A percentile compares a stretch with the other conserved stretches of the same genome.
Conservation (phyloP, 495 filamentous ascomycete genomes). For the Aspergillus conjunctus region DNA sequence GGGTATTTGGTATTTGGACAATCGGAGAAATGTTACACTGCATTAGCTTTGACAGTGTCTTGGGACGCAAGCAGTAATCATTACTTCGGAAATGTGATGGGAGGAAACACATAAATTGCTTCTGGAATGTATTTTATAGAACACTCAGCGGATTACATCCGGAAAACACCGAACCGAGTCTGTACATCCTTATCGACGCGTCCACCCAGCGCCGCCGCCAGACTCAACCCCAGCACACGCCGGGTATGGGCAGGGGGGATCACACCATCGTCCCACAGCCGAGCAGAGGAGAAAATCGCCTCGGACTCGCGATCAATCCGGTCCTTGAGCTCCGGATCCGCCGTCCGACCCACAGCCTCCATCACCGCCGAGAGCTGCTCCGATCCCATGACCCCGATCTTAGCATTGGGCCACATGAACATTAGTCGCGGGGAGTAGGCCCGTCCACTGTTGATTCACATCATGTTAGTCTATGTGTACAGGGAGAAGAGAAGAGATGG, state of each 20-base stretch:
- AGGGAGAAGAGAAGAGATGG: neutral
- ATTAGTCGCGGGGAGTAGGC: constrained; percentile 89
- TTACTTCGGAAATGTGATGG: no score
- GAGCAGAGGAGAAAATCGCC: constrained; percentile 81
- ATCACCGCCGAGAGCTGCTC: constrained; percentile 93
- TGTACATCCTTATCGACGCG: constrained; percentile 56
- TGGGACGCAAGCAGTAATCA: no score
- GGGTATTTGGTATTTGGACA: no score
- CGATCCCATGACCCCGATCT: constrained; percentile 93
- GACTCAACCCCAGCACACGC: constrained; percentile 75
- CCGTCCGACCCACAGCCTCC: constrained; percentile 86
- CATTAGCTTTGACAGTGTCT: no score
- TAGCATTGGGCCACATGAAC: constrained; percentile 98
- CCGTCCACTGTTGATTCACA: constrained; percentile 62
- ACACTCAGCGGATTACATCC: constrained; percentile 64
- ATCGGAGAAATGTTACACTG: no score
- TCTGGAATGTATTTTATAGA: no score
- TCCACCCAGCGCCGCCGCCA: constrained; percentile 76
- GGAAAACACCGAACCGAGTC: constrained; percentile 91
- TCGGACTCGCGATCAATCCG: constrained; percentile 91
- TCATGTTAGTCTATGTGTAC: constrained; percentile 10
- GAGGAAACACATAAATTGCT: no score
- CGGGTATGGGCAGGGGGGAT: constrained; percentile 90
- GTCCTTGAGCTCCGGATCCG: constrained; percentile 77
- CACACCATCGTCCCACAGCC: constrained; percentile 95